Conservation (phyloP, 2,329 filamentous ascomycete species). For the Dactylella cylindrospora region DNA sequence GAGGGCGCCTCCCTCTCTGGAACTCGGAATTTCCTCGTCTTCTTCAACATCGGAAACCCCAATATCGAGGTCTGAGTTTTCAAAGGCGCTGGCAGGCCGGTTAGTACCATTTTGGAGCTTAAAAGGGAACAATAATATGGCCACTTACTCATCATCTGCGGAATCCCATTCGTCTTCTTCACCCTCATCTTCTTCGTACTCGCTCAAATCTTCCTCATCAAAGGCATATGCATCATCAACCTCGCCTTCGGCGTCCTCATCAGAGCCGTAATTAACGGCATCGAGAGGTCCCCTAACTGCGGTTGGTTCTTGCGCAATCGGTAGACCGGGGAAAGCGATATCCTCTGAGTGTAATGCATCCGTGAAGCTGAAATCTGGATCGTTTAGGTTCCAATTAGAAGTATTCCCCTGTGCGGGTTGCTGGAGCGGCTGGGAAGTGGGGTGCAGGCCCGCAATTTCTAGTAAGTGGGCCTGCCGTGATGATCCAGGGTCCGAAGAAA, state of each 20-base stretch:
- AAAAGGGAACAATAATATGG: no score
- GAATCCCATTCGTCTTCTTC: constrained; percentile 40
- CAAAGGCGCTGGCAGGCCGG: constrained; percentile 9
- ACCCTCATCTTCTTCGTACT: constrained; percentile 37
- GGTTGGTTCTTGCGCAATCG: constrained; percentile 9
- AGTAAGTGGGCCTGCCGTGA: no score
- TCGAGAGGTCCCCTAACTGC: constrained; percentile 23
- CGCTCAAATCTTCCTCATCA: constrained; percentile 32
- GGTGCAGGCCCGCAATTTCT: no score
- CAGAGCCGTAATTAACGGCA: constrained; percentile 17
- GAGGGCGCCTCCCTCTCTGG: constrained; percentile 22
- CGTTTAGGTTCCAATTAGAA: constrained; percentile 25
- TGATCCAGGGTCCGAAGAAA: background rate
- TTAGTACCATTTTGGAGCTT: background rate
- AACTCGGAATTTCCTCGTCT: constrained; percentile 15
- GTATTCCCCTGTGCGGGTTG: no score
- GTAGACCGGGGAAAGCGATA: constrained; percentile 11
- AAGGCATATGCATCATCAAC: constrained; percentile 31
- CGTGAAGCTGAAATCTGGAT: constrained; percentile 38
- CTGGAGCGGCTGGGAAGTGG: no score
- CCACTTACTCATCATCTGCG: constrained; percentile 20
- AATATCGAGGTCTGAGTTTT: constrained; percentile 27
- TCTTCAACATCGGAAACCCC: constrained; percentile 39
- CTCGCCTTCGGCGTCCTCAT: constrained; percentile 41
- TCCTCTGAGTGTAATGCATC: constrained; percentile 41